These are phyloP conservation scores for Elaeis oleifera DNA, from an alignment of 202 grass and related monocot genomes.

Conservation along the genomic window DNA sequence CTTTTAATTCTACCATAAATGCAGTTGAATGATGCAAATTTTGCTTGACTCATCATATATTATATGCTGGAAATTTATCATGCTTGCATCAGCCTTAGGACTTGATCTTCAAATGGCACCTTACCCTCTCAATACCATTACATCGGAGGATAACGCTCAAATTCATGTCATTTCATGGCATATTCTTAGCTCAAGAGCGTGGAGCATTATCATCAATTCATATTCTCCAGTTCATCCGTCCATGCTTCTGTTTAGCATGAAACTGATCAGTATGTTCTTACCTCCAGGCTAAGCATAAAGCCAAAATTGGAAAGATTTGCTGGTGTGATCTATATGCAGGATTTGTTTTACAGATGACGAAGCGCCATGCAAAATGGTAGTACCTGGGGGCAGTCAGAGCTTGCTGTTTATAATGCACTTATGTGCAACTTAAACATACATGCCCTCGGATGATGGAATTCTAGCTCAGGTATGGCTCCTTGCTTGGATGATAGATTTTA, in stretches of 20 bases:
- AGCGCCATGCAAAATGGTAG: too few species aligned
- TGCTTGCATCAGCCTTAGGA: too few species aligned
- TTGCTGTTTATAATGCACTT: too few species aligned
- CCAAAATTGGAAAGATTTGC: slow-evolving; percentile 7
- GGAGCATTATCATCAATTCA: slow-evolving; percentile 7
- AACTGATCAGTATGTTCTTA: slow-evolving; percentile 18
- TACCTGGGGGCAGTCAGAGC: too few species aligned
- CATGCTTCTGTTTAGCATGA: slow-evolving; percentile 19
- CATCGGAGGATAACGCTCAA: slow-evolving; percentile 25
- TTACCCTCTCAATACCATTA: background rate
- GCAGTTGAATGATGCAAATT: slow-evolving; percentile 6
- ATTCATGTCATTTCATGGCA: slow-evolving; percentile 52
- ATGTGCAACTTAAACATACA: too few species aligned
- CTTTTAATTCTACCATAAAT: slow-evolving; percentile 11
- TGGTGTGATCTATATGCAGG: slow-evolving; percentile 9
- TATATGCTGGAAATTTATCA: too few species aligned
- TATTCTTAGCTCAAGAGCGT: slow-evolving; percentile 11
- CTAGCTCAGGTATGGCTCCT: too few species aligned
- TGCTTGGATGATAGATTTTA: too few species aligned
- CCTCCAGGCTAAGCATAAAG: slow-evolving; percentile 3
- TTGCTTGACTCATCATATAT: too few species aligned
- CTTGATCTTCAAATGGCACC: too few species aligned
- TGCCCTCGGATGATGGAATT: too few species aligned
- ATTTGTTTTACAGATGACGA: background rate
- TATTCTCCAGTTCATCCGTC: slow-evolving; percentile 11